Base-by-base conservation (phyloP, 768 basidiomycete species). In the Pleurotus ostreatus region DNA sequence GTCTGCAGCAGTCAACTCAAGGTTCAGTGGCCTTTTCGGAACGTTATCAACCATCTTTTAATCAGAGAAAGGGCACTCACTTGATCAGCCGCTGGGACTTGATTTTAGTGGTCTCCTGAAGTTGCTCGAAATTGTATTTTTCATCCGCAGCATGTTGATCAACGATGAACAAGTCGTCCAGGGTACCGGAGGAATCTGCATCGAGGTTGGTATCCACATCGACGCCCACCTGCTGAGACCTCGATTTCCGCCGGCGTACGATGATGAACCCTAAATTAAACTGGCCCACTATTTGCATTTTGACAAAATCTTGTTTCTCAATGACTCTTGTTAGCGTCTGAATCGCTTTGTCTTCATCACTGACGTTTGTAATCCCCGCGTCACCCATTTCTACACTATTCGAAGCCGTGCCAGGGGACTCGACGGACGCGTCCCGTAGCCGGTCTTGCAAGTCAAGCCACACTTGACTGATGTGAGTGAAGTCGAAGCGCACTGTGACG, bases 91-190 rank as follows among this genome's bases (percentile, higher is more conserved):
- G 84, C 64, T 98, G 96, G 2, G 89, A 91, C 61, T 90, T 81
- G 56, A 99, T 94, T 51, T 79, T 81, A 9, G 95, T 98, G n/a
- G 86, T 93, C 61, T 82, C 78, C 69, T 98, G 96, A 56, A 98
- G 72, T 1, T 83, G 89, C 76, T 98, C 97, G 66, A 98, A 98
- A 67, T 98, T 98, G 72, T 92, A 98, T 74, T 98, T 98, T 71
- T 98, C 97, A 70, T 99, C 97, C 4, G 92, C 87, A 4, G 96
- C 96, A 69, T 98, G 96, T 66, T 98, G 96, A 64, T 98, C 96
- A 15, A 98, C 81, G 59, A 99, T 94, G 71, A 98, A 98, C 41
- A 99, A 74, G 64, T 99, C 96, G 65, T 98, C 95, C 72, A 84
- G 75, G 11, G 39, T 57, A 11, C 18, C 59, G 7, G 45, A 52